These are phyloP conservation scores for Chrysanthemum makinoi DNA, from an alignment of 129 eudicot species.

Conservation along the genomic window DNA sequence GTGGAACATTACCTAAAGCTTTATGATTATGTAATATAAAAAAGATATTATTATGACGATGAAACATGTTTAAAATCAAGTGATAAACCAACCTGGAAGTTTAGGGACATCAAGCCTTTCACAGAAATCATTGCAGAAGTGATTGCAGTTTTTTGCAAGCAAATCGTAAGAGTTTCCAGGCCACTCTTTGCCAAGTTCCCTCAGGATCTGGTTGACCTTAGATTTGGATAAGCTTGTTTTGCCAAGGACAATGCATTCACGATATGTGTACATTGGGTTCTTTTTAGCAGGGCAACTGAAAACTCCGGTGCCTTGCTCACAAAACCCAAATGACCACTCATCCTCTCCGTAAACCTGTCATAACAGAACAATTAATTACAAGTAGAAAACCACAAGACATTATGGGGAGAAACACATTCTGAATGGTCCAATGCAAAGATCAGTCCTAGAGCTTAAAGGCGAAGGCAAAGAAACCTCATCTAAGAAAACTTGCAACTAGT, in stretches of 20 bases:
- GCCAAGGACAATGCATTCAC: constrained; percentile 85
- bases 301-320: constrained; percentile 90
- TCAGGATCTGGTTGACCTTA: constrained; percentile 77
- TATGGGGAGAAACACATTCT: neutral
- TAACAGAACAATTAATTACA: neutral
- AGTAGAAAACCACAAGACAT: neutral
- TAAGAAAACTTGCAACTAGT: neutral
- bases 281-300: constrained; percentile 88
- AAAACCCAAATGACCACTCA: constrained; percentile 97
- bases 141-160: constrained; percentile 88
- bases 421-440: neutral
- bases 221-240: constrained; percentile 57
- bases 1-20: neutral
- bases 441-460: too few species aligned
- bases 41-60: neutral
- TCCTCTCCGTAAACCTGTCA: constrained; percentile 86
- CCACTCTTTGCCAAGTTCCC: constrained; percentile 96
- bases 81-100: constrained; percentile 71
- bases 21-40: neutral
- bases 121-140: constrained; percentile 89
- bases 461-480: neutral
- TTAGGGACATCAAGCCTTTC: constrained; percentile 79
- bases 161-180: constrained; percentile 86
- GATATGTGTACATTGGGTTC: constrained; percentile 90
- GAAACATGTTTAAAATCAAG: constrained; percentile 9